Percentiles rank a stretch among this genome's conserved stretches.
Evolutionary conservation across 2,329 filamentous ascomycete genomes (phyloP).

Genomic region (Fusarium nurragi): DNA sequence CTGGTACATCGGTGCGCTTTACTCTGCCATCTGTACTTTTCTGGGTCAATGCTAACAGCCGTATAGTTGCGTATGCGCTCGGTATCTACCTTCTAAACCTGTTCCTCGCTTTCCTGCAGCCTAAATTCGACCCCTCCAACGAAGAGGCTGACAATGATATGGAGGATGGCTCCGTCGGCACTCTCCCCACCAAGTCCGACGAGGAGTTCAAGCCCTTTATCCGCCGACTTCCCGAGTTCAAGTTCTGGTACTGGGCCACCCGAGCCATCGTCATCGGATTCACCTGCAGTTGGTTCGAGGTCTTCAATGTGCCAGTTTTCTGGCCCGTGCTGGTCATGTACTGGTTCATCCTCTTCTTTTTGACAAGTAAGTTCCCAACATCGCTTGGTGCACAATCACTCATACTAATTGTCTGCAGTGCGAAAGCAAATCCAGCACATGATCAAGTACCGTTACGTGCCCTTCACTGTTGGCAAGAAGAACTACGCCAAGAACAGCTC

Average conservation of each 20-base stretch:
- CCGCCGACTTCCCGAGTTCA: conserved; percentile 95
- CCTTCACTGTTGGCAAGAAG: conserved; percentile 91
- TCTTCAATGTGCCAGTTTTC: conserved; percentile 98
- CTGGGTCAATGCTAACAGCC: conserved; percentile 12
- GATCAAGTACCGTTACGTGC: conserved; percentile 99
- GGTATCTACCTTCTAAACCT: conserved; percentile 99
- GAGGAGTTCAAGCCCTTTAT: conserved; percentile 99
- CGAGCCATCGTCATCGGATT: conserved; percentile 86
- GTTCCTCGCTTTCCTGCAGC: conserved; percentile 97
- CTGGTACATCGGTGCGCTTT: conserved; percentile 90
- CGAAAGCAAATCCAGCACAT: conserved; percentile 99
- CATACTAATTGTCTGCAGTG: conserved; percentile 65
- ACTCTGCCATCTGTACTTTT: not conserved
- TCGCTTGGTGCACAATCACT: too few relatives aligned
- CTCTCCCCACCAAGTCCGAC: conserved; percentile 91
- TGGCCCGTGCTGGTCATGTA: conserved; percentile 99
- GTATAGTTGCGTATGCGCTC: conserved; percentile 89
- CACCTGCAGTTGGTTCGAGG: conserved; percentile 87
- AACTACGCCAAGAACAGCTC: conserved; percentile 75
- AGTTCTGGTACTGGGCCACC: conserved; percentile 98
- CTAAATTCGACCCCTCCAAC: conserved; percentile 98
- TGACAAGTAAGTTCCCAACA: conserved; percentile 80
- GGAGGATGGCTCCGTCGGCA: conserved; percentile 86
- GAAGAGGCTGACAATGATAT: conserved; percentile 92
- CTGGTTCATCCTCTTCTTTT: conserved; percentile 94